phyloP scores from a whole-genome alignment of 495 filamentous ascomycete species.

The Chaetomidium leptoderma region DNA sequence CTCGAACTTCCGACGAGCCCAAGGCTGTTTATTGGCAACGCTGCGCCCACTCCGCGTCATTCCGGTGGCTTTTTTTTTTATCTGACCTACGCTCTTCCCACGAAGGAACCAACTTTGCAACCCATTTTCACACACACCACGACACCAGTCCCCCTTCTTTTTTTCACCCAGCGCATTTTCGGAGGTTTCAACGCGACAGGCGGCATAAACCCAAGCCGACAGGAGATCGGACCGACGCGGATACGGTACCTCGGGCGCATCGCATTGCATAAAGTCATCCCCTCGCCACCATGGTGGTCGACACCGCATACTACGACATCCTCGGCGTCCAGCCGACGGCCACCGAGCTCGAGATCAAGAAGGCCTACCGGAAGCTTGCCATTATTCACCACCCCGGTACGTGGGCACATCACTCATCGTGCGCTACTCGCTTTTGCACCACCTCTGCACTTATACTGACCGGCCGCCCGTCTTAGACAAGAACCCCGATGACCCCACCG shows the following conservation, averaged over 20 bases:
- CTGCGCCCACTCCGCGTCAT: not conserved
- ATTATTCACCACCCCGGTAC: conserved; percentile 65
- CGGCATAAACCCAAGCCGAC: not conserved
- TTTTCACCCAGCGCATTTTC: not conserved
- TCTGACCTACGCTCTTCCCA: not conserved
- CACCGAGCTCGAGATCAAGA: conserved; percentile 96
- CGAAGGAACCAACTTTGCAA: not conserved
- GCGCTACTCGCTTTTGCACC: not conserved
- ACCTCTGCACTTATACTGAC: conserved; percentile 11
- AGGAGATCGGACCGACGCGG: not conserved
- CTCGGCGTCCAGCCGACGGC: conserved; percentile 84
- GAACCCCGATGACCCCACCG: conserved; percentile 95
- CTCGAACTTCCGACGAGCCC: not conserved
- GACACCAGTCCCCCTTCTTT: not conserved
- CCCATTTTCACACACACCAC: not conserved
- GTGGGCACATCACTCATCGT: conserved; percentile 15
- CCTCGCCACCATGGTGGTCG: conserved; percentile 65
- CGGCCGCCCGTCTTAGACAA: conserved; percentile 60
- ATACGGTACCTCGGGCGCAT: not conserved
- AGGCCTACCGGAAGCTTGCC: conserved; percentile 95
- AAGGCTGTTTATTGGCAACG: not conserved
- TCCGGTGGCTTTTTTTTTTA: not conserved
- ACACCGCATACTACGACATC: conserved; percentile 85
- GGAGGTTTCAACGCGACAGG: not conserved
- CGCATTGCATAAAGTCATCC: not conserved